Percentiles rank a stretch among this genome's conserved stretches.
These are phyloP conservation scores for Aspergillus sp. DNA, from an alignment of 2,329 filamentous ascomycete species.

Conservation along the genomic window DNA sequence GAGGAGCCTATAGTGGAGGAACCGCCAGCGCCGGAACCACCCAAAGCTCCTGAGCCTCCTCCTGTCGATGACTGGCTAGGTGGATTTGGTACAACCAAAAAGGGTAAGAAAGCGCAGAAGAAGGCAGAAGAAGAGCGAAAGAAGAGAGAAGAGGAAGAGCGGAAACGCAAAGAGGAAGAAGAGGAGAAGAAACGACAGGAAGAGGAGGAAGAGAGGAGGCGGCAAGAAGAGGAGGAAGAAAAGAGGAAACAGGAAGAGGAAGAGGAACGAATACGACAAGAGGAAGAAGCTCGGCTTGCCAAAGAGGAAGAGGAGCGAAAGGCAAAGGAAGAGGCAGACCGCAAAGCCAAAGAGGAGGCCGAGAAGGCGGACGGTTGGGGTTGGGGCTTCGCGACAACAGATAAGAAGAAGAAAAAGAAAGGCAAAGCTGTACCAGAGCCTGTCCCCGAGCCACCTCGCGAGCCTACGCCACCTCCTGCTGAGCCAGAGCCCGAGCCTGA, in stretches of 20 bases:
- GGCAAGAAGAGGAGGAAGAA: conserved; percentile 47
- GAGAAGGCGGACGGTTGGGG: conserved; percentile 34
- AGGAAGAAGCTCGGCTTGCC: conserved; percentile 17
- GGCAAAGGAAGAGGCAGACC: conserved; percentile 24
- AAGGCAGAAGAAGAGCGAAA: conserved; percentile 21
- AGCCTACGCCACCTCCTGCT: conserved; percentile 19
- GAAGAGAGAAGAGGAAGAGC: conserved; percentile 22
- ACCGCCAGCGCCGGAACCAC: conserved; percentile 34
- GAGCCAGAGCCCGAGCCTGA: conserved; percentile 32
- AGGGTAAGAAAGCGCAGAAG: conserved; percentile 48
- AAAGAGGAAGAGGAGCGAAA: conserved; percentile 14
- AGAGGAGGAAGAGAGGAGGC: conserved; percentile 49
- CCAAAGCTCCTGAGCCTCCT: conserved; percentile 31
- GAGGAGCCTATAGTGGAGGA: conserved; percentile 28
- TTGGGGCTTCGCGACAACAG: conserved; percentile 31
- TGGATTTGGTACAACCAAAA: conserved; percentile 38
- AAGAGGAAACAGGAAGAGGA: conserved; percentile 49
- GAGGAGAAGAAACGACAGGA: conserved; percentile 45
- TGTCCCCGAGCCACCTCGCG: conserved; percentile 25
- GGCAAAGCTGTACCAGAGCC: conserved; percentile 25
- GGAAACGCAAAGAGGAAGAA: conserved; percentile 28
- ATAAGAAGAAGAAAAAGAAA: conserved; percentile 39
- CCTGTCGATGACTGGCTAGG: conserved; percentile 41
- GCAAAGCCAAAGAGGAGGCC: conserved; percentile 28
- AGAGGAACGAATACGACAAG: conserved; percentile 27